Base-by-base conservation (phyloP, 768 basidiomycete species). In the Boletus tylopilopsis region DNA sequence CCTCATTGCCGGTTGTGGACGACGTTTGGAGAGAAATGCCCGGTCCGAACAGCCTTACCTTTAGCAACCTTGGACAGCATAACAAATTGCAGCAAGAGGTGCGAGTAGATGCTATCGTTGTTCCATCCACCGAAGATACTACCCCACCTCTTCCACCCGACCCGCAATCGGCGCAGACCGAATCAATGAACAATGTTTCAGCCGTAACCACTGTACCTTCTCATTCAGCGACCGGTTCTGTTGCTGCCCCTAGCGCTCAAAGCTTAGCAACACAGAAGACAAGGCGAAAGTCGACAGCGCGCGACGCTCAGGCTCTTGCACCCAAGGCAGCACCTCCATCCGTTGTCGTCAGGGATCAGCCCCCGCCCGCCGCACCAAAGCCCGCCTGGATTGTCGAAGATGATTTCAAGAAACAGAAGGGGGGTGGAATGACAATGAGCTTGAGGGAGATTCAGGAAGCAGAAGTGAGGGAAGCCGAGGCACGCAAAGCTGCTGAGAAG, bases 361-460 rank as follows among this genome's bases (percentile, higher is more conserved):
- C 7, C 61, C 69, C 11, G 36, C 64, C 13, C 50, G 42, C 60
- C 23, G 70, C 65, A 32, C 47, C 69, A 15, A 85, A 85, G 59
- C 70, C 77, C 37, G 78, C 81, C 15, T 89, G 87, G 85, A 73
- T 76, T 18, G 80, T 79, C 53, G 85, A 85, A 29, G 84, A 89
- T 34, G 87, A 89, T 13, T 71, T 72, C 33, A 81, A 81, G 67
- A 83, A 82, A 63, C 64, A 73, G 39, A 76, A 76, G 63, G 58
- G 66, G 7, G 60, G 70, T 13, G 67, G 67, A 15, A 58, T 69
- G 5, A 70, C 84, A 21, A 72, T 85, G 32, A 90, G 89, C 53
- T 71, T 99, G 32, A 85, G 94, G 47, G 93, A 98, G 49, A 99
- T 99, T 39, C 96, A 99, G 66, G 93, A 96, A 57, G 84, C 87